These are phyloP conservation scores for Fusarium brachygibbosum DNA, from an alignment of 2,329 filamentous ascomycete genomes.

Conservation along the genomic window DNA sequence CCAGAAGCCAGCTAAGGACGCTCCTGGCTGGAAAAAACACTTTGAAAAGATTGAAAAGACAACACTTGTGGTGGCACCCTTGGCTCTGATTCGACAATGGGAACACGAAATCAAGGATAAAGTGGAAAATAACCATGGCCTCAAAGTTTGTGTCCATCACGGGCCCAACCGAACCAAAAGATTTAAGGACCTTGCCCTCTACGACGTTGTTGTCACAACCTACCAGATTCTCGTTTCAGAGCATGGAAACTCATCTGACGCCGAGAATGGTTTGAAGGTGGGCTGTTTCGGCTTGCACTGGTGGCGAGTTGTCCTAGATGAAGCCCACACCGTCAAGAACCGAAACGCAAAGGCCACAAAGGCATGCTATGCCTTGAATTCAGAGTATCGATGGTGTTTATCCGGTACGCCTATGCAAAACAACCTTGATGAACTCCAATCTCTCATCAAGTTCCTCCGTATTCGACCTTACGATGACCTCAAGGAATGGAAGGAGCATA, in stretches of 20 bases:
- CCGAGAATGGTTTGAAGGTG: conserved; percentile 72
- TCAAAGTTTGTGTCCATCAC: conserved; percentile 92
- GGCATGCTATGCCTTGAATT: conserved; percentile 85
- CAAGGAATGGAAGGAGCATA: conserved; percentile 89
- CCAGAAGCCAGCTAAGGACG: conserved; percentile 72
- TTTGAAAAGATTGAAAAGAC: conserved; percentile 78
- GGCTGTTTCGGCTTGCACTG: conserved; percentile 93
- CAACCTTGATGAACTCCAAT: conserved; percentile 96
- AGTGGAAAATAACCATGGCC: conserved; percentile 74
- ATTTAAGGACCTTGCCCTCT: conserved; percentile 80
- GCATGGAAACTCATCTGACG: conserved; percentile 76
- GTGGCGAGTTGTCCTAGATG: conserved; percentile 95
- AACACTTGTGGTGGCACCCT: conserved; percentile 91
- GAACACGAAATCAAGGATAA: conserved; percentile 91
- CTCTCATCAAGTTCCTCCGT: conserved; percentile 89
- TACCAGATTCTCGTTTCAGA: conserved; percentile 97
- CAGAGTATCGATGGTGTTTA: conserved; percentile 94
- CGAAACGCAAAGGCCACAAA: conserved; percentile 95
- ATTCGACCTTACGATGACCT: conserved; percentile 93
- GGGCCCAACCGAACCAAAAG: conserved; percentile 87
- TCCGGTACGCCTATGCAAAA: conserved; percentile 99
- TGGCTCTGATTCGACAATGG: conserved; percentile 97
- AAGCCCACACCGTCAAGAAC: conserved; percentile 99
- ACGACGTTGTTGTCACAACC: conserved; percentile 97
- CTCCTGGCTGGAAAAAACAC: conserved; percentile 75